phyloP scores from a whole-genome alignment of 2,329 filamentous ascomycete genomes.

The Cercospora nicotianae region DNA sequence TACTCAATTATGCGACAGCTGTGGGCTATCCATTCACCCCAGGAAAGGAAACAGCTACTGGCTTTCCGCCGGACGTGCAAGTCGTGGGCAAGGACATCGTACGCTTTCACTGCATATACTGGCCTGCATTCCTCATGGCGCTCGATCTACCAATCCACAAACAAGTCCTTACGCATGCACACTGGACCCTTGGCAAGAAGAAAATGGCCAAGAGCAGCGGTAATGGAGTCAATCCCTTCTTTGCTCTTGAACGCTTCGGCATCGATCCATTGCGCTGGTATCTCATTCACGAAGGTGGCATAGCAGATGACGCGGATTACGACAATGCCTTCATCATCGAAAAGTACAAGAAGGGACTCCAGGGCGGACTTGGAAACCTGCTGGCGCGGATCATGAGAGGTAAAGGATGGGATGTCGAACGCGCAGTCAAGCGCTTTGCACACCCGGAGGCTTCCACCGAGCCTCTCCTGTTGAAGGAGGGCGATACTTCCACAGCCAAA shows the following conservation, averaged over 20 bases:
- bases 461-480: not conserved
- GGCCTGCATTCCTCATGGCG: conserved; percentile 94
- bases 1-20: conserved; percentile 90
- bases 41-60: conserved; percentile 59
- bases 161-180: conserved; percentile 81
- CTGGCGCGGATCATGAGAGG: conserved; percentile 63
- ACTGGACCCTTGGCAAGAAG: conserved; percentile 87
- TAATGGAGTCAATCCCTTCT: conserved; percentile 93
- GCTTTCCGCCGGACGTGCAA: conserved; percentile 91
- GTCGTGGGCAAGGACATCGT: conserved; percentile 96
- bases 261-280: conserved; percentile 88
- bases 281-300: conserved; percentile 75
- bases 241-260: conserved; percentile 84
- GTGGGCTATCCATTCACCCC: conserved; percentile 82
- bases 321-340: conserved; percentile 73
- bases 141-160: conserved; percentile 75
- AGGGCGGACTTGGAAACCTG: conserved; percentile 78
- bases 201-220: conserved; percentile 98
- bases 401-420: conserved; percentile 58
- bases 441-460: conserved; percentile 16
- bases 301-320: conserved; percentile 78
- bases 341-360: conserved; percentile 76
- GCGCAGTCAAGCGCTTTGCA: conserved; percentile 36
- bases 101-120: conserved; percentile 95
- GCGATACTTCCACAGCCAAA: not conserved